Evolutionary conservation across 2,329 filamentous ascomycete species (phyloP).

Genomic region (Phialocephala subalpina): DNA sequence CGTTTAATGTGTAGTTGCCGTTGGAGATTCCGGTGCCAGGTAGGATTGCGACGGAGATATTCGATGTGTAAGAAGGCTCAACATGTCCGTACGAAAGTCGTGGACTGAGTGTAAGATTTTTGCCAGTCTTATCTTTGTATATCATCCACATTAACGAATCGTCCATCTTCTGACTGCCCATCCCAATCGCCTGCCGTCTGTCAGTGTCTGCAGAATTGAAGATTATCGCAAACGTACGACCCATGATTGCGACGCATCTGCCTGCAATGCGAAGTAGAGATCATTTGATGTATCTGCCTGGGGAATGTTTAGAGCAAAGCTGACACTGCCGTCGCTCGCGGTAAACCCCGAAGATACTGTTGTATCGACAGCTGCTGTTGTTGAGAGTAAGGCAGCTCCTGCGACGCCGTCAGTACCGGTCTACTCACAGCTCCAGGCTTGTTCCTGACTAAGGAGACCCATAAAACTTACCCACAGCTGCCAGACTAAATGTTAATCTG

Average conservation of each 20-base stretch:
- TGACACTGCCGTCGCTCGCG: constrained; percentile 51
- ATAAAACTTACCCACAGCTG: constrained; percentile 25
- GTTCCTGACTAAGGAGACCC: constrained; percentile 10
- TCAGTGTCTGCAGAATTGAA: constrained; percentile 14
- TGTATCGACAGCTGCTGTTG: constrained; percentile 25
- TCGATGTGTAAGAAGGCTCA: constrained; percentile 57
- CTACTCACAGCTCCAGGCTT: neutral
- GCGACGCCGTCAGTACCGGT: constrained; percentile 11
- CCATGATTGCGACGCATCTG: constrained; percentile 56
- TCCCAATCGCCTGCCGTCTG: constrained; percentile 53
- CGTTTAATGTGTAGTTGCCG: constrained; percentile 54
- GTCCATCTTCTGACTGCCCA: constrained; percentile 60
- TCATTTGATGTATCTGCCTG: constrained; percentile 53
- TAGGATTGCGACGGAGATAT: constrained; percentile 54
- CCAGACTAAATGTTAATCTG: constrained; percentile 26
- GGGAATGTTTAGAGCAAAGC: constrained; percentile 60
- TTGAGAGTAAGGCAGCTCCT: constrained; percentile 21
- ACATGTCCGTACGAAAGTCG: constrained; percentile 58
- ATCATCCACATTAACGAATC: constrained; percentile 61
- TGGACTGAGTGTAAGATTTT: constrained; percentile 64
- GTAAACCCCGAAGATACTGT: constrained; percentile 56
- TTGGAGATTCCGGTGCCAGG: constrained; percentile 55
- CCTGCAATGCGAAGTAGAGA: constrained; percentile 62
- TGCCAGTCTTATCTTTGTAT: constrained; percentile 56
- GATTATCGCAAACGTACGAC: constrained; percentile 40